These are phyloP conservation scores for Candida glucosophila DNA, from an alignment of 1,139 yeast genomes.

Conservation along the genomic window DNA sequence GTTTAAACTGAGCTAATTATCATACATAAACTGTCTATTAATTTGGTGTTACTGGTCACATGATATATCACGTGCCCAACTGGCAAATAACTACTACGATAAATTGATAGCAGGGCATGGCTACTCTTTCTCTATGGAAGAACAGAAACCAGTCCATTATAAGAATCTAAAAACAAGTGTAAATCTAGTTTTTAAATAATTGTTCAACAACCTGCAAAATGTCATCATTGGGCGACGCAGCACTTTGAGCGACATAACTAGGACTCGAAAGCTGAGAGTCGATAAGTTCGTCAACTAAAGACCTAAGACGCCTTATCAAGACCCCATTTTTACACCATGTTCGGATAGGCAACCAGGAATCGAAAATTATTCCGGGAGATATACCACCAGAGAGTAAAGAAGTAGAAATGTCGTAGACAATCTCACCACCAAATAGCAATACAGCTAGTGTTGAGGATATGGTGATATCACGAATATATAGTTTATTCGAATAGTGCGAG, in stretches of 20 bases:
- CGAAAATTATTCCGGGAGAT: conserved; percentile 62
- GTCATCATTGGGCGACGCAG: conserved; percentile 6
- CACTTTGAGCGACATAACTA: conserved; percentile 3
- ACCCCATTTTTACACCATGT: conserved; percentile 96
- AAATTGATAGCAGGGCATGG: too few species aligned
- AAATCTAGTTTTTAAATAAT: neutral
- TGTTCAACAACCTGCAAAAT: conserved; percentile 10
- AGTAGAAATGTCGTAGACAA: conserved; percentile 55
- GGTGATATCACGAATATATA: conserved; percentile 66
- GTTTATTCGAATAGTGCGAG: conserved; percentile 57
- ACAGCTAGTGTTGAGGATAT: conserved; percentile 69
- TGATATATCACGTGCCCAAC: too few species aligned
- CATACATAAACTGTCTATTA: too few species aligned
- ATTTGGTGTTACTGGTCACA: too few species aligned
- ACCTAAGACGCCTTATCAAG: conserved; percentile 59
- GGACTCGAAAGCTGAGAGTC: conserved; percentile 39
- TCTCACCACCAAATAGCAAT: conserved; percentile 69
- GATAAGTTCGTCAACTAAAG: conserved; percentile 58
- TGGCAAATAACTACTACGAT: too few species aligned
- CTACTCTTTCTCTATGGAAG: too few species aligned
- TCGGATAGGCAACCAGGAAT: conserved; percentile 72
- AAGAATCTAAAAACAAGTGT: too few species aligned
- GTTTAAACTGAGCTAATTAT: too few species aligned
- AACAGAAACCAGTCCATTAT: too few species aligned
- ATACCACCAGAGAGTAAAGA: conserved; percentile 25